A percentile compares a stretch with the other conserved stretches of the same genome.
These are phyloP conservation scores for Ogataea saltuana DNA, from an alignment of 805 yeast genomes.

Conservation along the genomic window DNA sequence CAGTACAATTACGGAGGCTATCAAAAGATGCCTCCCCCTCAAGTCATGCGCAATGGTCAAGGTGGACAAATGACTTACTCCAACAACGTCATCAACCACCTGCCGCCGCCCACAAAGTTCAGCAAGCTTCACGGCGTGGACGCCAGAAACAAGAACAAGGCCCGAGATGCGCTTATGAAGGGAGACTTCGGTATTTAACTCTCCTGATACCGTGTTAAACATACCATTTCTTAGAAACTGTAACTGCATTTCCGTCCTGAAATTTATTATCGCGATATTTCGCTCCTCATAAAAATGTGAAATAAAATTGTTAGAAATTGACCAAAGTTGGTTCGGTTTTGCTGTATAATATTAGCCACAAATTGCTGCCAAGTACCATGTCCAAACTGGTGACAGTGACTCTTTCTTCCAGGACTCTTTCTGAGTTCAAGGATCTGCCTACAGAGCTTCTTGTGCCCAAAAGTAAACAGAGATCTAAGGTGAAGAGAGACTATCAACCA, in stretches of 20 bases:
- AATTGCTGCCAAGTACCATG: too few species aligned
- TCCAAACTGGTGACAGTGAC: conserved; percentile 19
- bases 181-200: conserved; percentile 66
- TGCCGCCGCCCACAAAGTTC: conserved; percentile 48
- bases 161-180: conserved; percentile 64
- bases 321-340: too few species aligned
- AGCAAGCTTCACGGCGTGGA: conserved; percentile 48
- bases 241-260: neutral
- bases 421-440: conserved; percentile 15
- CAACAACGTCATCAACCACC: conserved; percentile 28
- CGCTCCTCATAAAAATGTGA: too few species aligned
- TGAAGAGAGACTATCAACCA: conserved; percentile 16
- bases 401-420: conserved; percentile 14
- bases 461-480: conserved; percentile 9
- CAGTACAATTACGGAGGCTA: too few species aligned
- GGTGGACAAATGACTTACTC: conserved; percentile 3
- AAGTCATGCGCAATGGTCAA: conserved; percentile 4
- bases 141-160: conserved; percentile 49
- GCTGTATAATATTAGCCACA: too few species aligned
- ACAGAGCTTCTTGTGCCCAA: conserved; percentile 12
- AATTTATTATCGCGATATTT: too few species aligned
- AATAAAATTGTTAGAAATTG: too few species aligned
- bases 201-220: neutral
- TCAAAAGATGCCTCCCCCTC: neutral
- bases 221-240: neutral